Base-by-base conservation (phyloP, 352 stramenopile species). In the Achlya hypogyna region DNA sequence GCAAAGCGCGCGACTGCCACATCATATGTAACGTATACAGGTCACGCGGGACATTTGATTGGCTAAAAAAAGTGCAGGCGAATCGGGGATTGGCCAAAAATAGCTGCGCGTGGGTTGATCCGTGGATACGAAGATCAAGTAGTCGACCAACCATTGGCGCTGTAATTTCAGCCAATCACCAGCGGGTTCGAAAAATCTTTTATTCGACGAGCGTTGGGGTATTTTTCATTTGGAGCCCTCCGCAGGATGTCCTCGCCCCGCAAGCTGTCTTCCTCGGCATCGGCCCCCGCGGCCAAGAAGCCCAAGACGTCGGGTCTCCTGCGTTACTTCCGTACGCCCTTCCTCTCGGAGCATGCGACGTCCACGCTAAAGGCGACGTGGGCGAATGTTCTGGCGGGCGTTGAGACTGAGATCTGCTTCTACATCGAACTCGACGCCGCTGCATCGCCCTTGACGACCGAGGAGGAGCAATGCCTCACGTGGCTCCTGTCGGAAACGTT, bases 401-500 rank as follows among this genome's bases (percentile, higher is more conserved):
- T 99, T 53, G 73, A 87, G 45, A 98, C 95, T 45, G 96, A 99
- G 82, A 92, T 78, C 72, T 99, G 95, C 76, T 99, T 99, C 78
- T 98, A 99, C 78, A 84, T 99, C 14, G 83, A 98, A 72, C 79
- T 89, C 22, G 73, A 84, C 62, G 72, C 72, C 2, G 63, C 59
- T 16, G 59, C 72, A 25, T 23, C 74, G 70, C 74, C 65, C 25
- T 63, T 95, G 22, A 79, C 72, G 22, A 42, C 62, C 14, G 67
- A 73, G 8, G 77, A 98, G 27, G 74, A 86, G 49, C 76, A 89
- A 18, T 81, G 73, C 53, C 79, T 98, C 34, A 85, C 96, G 70
- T 99, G 96, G 96, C 81, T 99, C 42, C 81, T 99, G 25, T 86
- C 83, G 58, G 96, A 99, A 81, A 99, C 96, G 5, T 99, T 98